phyloP scores from a whole-genome alignment of 2,329 filamentous ascomycete species.

The Scortechinia acanthostroma region DNA sequence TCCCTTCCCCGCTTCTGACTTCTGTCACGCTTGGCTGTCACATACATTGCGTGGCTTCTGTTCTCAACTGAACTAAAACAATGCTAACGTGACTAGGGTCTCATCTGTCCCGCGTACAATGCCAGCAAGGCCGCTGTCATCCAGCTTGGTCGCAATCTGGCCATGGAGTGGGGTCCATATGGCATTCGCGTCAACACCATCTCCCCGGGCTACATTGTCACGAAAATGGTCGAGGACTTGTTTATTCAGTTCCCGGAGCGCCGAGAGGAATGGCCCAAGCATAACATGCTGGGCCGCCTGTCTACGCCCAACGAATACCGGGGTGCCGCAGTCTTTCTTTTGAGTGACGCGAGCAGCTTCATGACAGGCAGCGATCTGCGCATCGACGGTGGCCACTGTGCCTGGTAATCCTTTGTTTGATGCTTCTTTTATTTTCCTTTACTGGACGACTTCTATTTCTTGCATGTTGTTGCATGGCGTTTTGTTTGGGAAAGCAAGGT shows the following conservation, averaged over 20 bases:
- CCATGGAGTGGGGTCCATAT: conserved; percentile 65
- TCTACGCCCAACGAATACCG: conserved; percentile 65
- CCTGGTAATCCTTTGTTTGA: no score
- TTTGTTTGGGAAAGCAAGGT: no score
- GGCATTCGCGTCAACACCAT: conserved; percentile 77
- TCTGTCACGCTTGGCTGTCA: not conserved
- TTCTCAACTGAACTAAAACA: not conserved
- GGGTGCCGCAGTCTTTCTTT: conserved; percentile 61
- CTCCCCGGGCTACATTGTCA: conserved; percentile 74
- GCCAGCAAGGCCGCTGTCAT: conserved; percentile 70
- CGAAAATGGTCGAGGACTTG: conserved; percentile 75
- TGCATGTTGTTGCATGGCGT: no score
- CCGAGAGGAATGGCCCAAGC: conserved; percentile 63
- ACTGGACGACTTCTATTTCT: no score
- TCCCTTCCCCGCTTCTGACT: not conserved
- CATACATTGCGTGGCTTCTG: not conserved
- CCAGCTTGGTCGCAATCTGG: conserved; percentile 65
- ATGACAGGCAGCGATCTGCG: conserved; percentile 66
- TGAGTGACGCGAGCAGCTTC: conserved; percentile 62
- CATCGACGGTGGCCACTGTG: conserved; percentile 65
- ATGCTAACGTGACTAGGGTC: not conserved
- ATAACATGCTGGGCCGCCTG: conserved; percentile 76
- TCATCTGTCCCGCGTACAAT: conserved; percentile 61
- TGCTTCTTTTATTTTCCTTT: no score
- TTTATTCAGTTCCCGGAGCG: conserved; percentile 71